Conservation (phyloP, 768 basidiomycete genomes). For the Hypholoma fasciculare region DNA sequence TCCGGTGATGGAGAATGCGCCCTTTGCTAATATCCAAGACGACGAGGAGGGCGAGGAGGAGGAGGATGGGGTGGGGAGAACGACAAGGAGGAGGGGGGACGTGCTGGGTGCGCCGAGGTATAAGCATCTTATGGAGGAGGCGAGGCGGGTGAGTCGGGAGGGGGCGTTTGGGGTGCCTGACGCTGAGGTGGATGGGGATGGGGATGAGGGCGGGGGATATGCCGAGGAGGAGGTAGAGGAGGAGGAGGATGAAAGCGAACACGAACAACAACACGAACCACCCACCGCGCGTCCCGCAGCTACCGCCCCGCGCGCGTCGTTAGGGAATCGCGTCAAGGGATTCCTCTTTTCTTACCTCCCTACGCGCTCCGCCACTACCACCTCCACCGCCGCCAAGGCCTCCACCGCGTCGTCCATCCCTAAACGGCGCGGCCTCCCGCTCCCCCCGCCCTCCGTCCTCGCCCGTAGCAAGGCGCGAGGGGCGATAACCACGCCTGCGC, state of each 20-base stretch:
- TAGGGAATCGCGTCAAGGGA: slow-evolving; percentile 55
- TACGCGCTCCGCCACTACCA: neutral
- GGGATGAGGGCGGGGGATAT: no score
- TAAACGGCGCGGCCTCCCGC: slow-evolving; percentile 41
- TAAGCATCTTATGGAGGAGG: slow-evolving; percentile 58
- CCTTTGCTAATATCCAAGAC: slow-evolving; percentile 31
- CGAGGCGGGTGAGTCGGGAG: slow-evolving; percentile 37
- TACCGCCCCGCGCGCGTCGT: neutral
- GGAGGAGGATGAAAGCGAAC: neutral
- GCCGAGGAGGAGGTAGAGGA: no score
- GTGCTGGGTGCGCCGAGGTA: slow-evolving; percentile 52
- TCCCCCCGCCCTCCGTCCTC: slow-evolving; percentile 55
- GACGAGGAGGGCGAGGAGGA: slow-evolving; percentile 8
- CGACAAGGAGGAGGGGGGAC: slow-evolving; percentile 27
- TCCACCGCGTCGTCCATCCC: neutral
- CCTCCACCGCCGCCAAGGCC: no score
- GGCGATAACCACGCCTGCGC: slow-evolving; percentile 60
- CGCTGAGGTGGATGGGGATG: neutral
- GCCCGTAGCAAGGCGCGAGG: slow-evolving; percentile 41
- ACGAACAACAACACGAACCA: slow-evolving; percentile 15
- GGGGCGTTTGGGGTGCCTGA: neutral
- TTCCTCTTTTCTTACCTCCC: slow-evolving; percentile 65
- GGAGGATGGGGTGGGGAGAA: slow-evolving; percentile 17
- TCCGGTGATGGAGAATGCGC: slow-evolving; percentile 24
- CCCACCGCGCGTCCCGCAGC: slow-evolving; percentile 15